A percentile compares a stretch with the other conserved stretches of the same genome.
phyloP scores from a whole-genome alignment of 2,329 filamentous ascomycete genomes.

The Rhinocladiella mackenziei region DNA sequence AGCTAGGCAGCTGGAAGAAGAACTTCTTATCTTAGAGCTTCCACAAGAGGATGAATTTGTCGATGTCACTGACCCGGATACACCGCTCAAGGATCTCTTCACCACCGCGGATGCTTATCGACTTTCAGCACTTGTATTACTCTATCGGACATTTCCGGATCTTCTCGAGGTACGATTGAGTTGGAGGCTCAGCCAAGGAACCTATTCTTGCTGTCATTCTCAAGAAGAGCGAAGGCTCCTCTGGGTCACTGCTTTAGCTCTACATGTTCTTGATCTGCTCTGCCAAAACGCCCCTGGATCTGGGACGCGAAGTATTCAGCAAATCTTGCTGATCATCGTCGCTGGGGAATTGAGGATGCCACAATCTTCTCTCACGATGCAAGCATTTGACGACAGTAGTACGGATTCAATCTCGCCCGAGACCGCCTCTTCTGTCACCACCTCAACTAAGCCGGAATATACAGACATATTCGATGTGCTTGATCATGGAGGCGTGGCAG shows the following conservation, averaged over 20 bases:
- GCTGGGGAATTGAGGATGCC: slow-evolving; percentile 4
- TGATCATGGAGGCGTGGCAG: no score
- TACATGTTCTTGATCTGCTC: slow-evolving; percentile 4
- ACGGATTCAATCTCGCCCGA: no score
- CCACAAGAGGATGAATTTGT: slow-evolving; percentile 1
- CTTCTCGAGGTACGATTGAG: slow-evolving; percentile 2
- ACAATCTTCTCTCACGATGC: background rate
- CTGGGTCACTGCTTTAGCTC: slow-evolving; percentile 3
- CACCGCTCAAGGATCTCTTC: slow-evolving; percentile 8
- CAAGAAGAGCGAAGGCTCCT: background rate
- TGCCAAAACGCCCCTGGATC: slow-evolving; percentile 2
- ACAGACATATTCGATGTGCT: no score
- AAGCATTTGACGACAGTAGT: background rate
- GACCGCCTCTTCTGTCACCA: no score
- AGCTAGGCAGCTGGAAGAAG: slow-evolving; percentile 6
- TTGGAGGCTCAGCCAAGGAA: background rate
- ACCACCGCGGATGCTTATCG: slow-evolving; percentile 7
- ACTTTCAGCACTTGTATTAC: slow-evolving; percentile 7
- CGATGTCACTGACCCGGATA: slow-evolving; percentile 1
- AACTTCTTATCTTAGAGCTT: background rate
- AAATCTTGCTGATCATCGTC: slow-evolving; percentile 10
- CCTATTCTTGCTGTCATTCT: background rate
- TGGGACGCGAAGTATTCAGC: slow-evolving; percentile 8
- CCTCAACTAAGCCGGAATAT: no score
- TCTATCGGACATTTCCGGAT: slow-evolving; percentile 10